A percentile compares a stretch with the other conserved stretches of the same genome.
Conservation (phyloP, 2,329 filamentous ascomycete species). For the Fusarium sacchari region DNA sequence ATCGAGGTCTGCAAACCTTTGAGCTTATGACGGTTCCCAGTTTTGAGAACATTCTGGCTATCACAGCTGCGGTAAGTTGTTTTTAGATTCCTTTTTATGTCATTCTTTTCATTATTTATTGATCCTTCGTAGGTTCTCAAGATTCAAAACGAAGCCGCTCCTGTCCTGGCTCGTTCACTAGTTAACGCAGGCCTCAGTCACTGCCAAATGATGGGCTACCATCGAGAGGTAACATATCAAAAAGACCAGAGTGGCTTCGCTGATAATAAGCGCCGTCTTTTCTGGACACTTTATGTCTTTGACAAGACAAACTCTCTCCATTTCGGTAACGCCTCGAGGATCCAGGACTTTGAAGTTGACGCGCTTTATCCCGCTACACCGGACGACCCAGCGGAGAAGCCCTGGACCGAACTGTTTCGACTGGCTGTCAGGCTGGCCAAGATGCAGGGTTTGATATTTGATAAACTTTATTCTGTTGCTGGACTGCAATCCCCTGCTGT, state of each 20-base stretch:
- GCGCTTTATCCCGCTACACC: slow-evolving; percentile 6
- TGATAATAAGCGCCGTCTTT: slow-evolving; percentile 21
- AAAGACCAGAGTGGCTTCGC: slow-evolving; percentile 11
- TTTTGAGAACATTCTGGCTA: slow-evolving; percentile 30
- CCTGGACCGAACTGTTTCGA: slow-evolving; percentile 22
- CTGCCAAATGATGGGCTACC: slow-evolving; percentile 36
- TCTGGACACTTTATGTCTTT: slow-evolving; percentile 33
- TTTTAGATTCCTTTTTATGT: rapidly evolving
- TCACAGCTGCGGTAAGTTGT: slow-evolving; percentile 18
- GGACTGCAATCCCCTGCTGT: slow-evolving; percentile 1
- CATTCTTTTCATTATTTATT: rapidly evolving
- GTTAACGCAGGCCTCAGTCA: slow-evolving; percentile 21
- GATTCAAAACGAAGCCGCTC: slow-evolving; percentile 18
- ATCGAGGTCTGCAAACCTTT: slow-evolving; percentile 28
- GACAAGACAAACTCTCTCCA: slow-evolving; percentile 32
- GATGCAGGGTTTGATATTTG: slow-evolving; percentile 16
- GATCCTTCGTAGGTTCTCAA: slow-evolving; percentile 10
- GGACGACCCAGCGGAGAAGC: slow-evolving; percentile 1
- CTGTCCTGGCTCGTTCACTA: slow-evolving; percentile 18
- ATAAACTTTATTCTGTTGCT: slow-evolving; percentile 22
- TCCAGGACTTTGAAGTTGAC: slow-evolving; percentile 34
- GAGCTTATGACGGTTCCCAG: slow-evolving; percentile 25
- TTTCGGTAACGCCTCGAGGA: slow-evolving; percentile 21
- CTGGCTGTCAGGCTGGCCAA: slow-evolving; percentile 24
- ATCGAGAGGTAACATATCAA: slow-evolving; percentile 26